Evolutionary conservation across 495 filamentous ascomycete genomes (phyloP).

Genomic region (Chaetomium tenue): DNA sequence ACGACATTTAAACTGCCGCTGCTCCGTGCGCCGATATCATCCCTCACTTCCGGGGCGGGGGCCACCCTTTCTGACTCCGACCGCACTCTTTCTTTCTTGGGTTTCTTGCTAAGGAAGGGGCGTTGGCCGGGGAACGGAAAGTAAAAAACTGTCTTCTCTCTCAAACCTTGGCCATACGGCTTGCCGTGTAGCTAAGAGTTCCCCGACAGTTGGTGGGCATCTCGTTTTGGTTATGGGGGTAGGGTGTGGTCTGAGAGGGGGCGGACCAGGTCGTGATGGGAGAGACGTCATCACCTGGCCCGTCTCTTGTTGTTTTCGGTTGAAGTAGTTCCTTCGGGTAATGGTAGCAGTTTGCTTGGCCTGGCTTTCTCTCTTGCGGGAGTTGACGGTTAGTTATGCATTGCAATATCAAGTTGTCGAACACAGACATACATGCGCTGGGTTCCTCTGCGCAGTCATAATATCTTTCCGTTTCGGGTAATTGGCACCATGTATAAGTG

Average conservation of each 20-base stretch:
- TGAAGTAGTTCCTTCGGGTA: conserved; percentile 15
- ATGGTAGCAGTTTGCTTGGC: conserved; percentile 11
- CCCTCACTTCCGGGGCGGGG: conserved; percentile 7
- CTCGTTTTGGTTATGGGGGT: conserved; percentile 13
- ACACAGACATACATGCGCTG: background rate
- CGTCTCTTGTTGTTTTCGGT: conserved; percentile 19
- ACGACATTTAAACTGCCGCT: conserved; percentile 62
- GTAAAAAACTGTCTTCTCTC: conserved; percentile 61
- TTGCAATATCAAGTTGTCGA: background rate
- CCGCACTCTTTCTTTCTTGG: background rate
- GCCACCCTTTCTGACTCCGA: conserved; percentile 24
- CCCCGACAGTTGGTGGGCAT: conserved; percentile 50
- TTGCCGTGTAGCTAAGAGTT: conserved; percentile 26
- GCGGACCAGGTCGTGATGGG: conserved; percentile 44
- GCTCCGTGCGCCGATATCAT: background rate
- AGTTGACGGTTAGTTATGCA: background rate
- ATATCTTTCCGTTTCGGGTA: too few relatives aligned
- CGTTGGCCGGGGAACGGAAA: conserved; percentile 20
- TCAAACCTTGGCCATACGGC: conserved; percentile 43
- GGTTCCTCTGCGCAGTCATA: too few relatives aligned
- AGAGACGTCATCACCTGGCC: conserved; percentile 48
- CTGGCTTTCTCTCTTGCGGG: background rate
- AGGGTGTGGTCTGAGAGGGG: conserved; percentile 21
- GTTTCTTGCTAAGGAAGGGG: conserved; percentile 11
- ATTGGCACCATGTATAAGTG: background rate